These are phyloP conservation scores for Trichopus zeylanicus DNA, from an alignment of 116 monocot genomes.

Conservation along the genomic window DNA sequence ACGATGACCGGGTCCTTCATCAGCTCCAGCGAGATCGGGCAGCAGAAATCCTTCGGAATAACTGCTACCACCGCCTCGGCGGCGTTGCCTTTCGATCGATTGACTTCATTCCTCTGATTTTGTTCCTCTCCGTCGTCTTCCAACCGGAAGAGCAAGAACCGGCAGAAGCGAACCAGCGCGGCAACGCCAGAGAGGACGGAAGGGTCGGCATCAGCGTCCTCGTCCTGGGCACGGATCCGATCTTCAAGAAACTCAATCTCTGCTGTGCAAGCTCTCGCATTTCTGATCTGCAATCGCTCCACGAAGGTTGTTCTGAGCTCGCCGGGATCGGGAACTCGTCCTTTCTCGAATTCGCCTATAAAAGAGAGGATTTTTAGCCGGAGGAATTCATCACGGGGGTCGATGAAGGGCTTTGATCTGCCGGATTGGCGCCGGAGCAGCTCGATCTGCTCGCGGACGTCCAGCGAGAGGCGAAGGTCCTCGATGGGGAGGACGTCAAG, in stretches of 20 bases:
- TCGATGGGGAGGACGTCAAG: slow-evolving; percentile 64
- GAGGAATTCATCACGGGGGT: slow-evolving; percentile 48
- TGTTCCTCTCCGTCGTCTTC: slow-evolving; percentile 6
- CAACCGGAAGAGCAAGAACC: slow-evolving; percentile 59
- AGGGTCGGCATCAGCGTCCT: slow-evolving; percentile 38
- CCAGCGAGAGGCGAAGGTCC: slow-evolving; percentile 25
- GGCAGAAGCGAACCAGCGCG: slow-evolving; percentile 54
- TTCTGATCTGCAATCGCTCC: slow-evolving; percentile 29
- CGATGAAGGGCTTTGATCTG: slow-evolving; percentile 26
- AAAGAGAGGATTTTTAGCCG: slow-evolving; percentile 40
- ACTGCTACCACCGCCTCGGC: slow-evolving; percentile 26
- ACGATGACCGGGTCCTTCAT: slow-evolving; percentile 78
- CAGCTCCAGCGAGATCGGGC: slow-evolving; percentile 78
- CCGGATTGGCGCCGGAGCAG: slow-evolving; percentile 40
- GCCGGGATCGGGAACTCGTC: slow-evolving; percentile 21
- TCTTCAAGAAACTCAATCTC: slow-evolving; percentile 85
- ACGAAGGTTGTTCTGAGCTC: slow-evolving; percentile 37
- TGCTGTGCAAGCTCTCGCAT: slow-evolving; percentile 22
- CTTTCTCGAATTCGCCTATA: slow-evolving; percentile 39
- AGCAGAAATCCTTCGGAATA: slow-evolving; percentile 81
- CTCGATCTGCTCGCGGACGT: slow-evolving; percentile 50
- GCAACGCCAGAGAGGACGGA: slow-evolving; percentile 47
- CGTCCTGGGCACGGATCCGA: slow-evolving; percentile 52
- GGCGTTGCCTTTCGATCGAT: not conserved
- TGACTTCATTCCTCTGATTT: not conserved